A percentile compares a stretch with the other conserved stretches of the same genome.
These are phyloP conservation scores for Akanthomyces lecanii DNA, from an alignment of 2,329 filamentous ascomycete genomes.

Conservation along the genomic window DNA sequence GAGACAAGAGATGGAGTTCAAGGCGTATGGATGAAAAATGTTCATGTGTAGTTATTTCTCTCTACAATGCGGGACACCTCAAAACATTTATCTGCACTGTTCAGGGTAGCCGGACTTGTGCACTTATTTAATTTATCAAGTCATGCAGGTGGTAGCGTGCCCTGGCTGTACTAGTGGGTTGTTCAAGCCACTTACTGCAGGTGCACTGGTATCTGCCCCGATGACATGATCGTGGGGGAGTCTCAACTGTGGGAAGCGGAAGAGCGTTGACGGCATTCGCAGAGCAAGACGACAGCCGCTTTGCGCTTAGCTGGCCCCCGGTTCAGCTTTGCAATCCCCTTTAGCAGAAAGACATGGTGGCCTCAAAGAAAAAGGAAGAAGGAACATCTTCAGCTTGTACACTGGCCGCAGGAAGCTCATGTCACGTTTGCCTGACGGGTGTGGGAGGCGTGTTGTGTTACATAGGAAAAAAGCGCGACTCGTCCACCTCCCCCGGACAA, in stretches of 20 bases:
- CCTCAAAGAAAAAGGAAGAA: neutral
- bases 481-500: neutral
- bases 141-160: neutral
- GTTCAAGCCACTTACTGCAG: neutral
- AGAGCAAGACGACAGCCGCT: neutral
- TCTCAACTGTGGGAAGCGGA: neutral
- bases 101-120: neutral
- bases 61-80: too few species aligned
- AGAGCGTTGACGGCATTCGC: too few species aligned
- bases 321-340: neutral
- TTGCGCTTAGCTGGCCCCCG: neutral
- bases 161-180: neutral
- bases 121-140: neutral
- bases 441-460: too few species aligned
- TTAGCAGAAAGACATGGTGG: neutral
- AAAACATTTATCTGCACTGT: neutral
- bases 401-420: constrained; percentile 4
- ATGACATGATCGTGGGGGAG: neutral
- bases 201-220: too few species aligned
- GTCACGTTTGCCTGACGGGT: constrained; percentile 1
- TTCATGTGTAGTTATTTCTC: neutral
- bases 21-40: neutral
- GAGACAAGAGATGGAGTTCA: neutral
- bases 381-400: neutral
- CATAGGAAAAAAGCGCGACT: neutral